Conservation (phyloP, 2,329 filamentous ascomycete species). For the Canariomyces notabilis region DNA sequence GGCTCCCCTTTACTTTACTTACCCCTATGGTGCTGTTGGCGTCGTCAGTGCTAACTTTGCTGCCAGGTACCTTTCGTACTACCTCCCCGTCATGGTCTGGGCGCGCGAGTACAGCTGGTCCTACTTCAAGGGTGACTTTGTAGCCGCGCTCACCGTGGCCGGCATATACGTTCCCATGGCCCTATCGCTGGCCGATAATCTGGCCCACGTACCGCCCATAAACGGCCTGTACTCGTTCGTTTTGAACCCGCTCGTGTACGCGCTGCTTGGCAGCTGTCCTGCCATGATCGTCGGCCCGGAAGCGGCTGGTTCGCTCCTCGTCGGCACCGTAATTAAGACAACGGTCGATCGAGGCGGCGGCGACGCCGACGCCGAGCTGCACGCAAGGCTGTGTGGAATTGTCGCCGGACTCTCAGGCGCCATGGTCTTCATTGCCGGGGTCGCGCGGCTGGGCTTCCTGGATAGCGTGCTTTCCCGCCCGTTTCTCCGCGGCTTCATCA, state of each 20-base stretch:
- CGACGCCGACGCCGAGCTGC: constrained; percentile 60
- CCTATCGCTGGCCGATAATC: constrained; percentile 84
- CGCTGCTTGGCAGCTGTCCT: constrained; percentile 82
- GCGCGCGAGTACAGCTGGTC: constrained; percentile 77
- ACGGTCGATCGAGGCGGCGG: constrained; percentile 62
- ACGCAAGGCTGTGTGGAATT: constrained; percentile 81
- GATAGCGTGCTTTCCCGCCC: constrained; percentile 92
- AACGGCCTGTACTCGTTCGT: constrained; percentile 93
- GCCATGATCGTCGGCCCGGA: constrained; percentile 94
- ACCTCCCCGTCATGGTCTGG: constrained; percentile 88
- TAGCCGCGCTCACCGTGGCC: constrained; percentile 91
- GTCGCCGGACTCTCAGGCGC: constrained; percentile 83
- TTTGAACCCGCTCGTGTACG: constrained; percentile 87
- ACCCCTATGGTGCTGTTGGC: too few species aligned
- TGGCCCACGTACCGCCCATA: constrained; percentile 87
- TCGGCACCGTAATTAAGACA: constrained; percentile 77
- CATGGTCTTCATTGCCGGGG: constrained; percentile 80
- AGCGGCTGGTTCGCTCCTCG: constrained; percentile 84
- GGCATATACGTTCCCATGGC: constrained; percentile 98
- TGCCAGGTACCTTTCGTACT: constrained; percentile 80
- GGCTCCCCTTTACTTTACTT: constrained; percentile 33
- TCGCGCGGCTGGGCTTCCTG: constrained; percentile 82
- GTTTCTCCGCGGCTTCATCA: constrained; percentile 93
- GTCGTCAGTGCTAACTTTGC: background rate
- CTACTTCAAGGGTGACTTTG: constrained; percentile 78